These are phyloP conservation scores for Primulina tabacum DNA, from an alignment of 257 asterid species.

Conservation along the genomic window DNA sequence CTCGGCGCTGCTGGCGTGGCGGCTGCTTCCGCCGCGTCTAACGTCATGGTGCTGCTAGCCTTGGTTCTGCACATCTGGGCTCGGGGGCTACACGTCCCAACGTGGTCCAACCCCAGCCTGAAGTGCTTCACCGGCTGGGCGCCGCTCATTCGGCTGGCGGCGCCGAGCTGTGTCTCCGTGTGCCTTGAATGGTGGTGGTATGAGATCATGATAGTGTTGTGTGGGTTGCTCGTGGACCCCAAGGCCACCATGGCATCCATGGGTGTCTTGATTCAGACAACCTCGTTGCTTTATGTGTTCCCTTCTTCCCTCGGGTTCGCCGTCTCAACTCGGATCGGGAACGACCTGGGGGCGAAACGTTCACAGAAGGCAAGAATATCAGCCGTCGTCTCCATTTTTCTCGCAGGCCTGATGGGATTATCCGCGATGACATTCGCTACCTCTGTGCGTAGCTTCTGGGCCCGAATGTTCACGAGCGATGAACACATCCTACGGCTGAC, in stretches of 20 bases:
- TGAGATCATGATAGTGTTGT: conserved; percentile 72
- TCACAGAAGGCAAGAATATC: conserved; percentile 59
- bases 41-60: conserved; percentile 34
- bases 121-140: conserved; percentile 71
- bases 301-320: conserved; percentile 70
- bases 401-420: conserved; percentile 60
- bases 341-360: conserved; percentile 73
- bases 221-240: conserved; percentile 77
- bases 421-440: conserved; percentile 55
- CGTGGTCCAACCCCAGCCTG: conserved; percentile 56
- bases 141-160: conserved; percentile 65
- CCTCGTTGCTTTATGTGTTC: conserved; percentile 64
- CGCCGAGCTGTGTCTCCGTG: conserved; percentile 79
- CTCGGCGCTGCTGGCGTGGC: conserved; percentile 82
- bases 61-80: conserved; percentile 43
- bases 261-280: conserved; percentile 75
- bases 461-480: conserved; percentile 59
- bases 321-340: conserved; percentile 79
- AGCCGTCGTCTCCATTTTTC: conserved; percentile 35
- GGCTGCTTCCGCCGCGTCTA: conserved; percentile 68
- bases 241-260: conserved; percentile 75
- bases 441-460: conserved; percentile 48
- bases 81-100: conserved; percentile 43
- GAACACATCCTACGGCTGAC: conserved; percentile 48
- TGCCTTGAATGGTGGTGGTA: conserved; percentile 98